Evolutionary conservation across 164 flowering plant species (phyloP).

Genomic region (Pachysandra terminalis): DNA sequence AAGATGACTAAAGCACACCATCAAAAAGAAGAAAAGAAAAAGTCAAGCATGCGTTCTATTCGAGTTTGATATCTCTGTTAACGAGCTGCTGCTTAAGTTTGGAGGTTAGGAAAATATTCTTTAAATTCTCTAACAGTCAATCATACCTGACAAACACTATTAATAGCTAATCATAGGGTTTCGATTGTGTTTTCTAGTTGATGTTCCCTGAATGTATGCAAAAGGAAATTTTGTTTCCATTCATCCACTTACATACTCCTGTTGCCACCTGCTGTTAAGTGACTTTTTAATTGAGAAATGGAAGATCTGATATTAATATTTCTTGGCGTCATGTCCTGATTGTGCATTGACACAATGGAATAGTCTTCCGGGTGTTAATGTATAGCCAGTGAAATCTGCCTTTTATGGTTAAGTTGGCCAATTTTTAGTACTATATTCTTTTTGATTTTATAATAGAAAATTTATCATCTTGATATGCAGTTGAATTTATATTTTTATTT

Average conservation of each 20-base stretch:
- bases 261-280: not conserved
- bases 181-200: too few relatives aligned
- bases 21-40: too few relatives aligned
- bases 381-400: not conserved
- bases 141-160: too few relatives aligned
- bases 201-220: not conserved
- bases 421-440: not conserved
- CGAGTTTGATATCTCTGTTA: not conserved
- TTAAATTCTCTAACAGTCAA: too few relatives aligned
- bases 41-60: not conserved
- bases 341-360: not conserved
- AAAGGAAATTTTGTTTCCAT: not conserved
- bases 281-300: too few relatives aligned
- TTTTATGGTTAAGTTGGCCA: not conserved
- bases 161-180: too few relatives aligned
- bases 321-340: not conserved
- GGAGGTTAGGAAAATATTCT: too few relatives aligned
- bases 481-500: constrained; percentile 4
- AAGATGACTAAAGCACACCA: too few relatives aligned
- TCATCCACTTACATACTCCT: not conserved
- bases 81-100: not conserved
- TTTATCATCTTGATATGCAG: not conserved
- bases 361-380: not conserved
- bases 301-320: not conserved
- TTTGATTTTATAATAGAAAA: not conserved